Conservation (phyloP, 441 rosid species). For the Adansonia rubrostipa region DNA sequence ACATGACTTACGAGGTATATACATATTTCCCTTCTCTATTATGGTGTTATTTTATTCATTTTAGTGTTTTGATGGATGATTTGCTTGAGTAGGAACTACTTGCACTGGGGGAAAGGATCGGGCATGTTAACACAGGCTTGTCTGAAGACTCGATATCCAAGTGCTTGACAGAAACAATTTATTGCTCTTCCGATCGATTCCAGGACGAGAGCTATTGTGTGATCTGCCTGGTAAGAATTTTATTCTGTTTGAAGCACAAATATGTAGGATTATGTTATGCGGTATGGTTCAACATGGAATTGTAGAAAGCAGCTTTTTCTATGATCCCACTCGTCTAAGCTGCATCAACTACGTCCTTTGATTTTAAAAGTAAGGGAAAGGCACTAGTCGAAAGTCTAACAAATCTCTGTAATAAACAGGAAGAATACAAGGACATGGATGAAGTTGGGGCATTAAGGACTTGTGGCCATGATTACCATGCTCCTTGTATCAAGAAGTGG, state of each 20-base stretch:
- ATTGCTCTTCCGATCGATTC: conserved; percentile 41
- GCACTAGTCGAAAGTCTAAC: neutral
- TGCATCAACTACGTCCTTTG: neutral
- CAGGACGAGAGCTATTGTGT: conserved; percentile 64
- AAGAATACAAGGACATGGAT: conserved; percentile 70
- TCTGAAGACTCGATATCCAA: conserved; percentile 57
- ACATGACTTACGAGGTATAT: conserved; percentile 83
- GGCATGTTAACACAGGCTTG: conserved; percentile 77
- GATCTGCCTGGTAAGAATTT: conserved; percentile 79
- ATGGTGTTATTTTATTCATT: conserved; percentile 1
- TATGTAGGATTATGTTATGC: neutral
- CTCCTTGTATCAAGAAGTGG: conserved; percentile 79
- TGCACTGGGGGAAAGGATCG: conserved; percentile 87
- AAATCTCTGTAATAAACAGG: conserved; percentile 46
- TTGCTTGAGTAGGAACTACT: conserved; percentile 63
- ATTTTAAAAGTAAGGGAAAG: neutral
- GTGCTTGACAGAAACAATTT: conserved; percentile 55
- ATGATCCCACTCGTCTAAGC: neutral
- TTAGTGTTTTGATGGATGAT: conserved; percentile 17
- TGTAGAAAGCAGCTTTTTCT: neutral
- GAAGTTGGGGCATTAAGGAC: conserved; percentile 54
- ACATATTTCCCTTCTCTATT: neutral
- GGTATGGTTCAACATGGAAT: neutral
- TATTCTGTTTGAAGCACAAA: neutral
- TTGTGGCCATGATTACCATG: conserved; percentile 83